Percentiles rank a stretch among this genome's conserved stretches.
phyloP scores from a whole-genome alignment of 1,284 basidiomycete species.

The Somion occarium region DNA sequence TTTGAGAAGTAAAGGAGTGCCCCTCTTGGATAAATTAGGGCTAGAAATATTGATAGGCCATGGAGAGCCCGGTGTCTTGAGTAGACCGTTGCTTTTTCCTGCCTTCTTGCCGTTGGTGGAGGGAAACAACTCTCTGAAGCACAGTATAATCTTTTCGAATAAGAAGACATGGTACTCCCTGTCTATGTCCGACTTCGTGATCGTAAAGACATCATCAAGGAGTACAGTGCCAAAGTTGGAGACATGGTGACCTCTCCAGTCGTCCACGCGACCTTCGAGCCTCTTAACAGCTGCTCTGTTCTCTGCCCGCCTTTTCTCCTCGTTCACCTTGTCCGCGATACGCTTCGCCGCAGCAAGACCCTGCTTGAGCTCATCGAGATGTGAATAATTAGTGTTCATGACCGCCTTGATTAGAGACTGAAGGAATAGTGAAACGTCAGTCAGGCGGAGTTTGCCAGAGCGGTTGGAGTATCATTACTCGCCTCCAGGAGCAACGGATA shows the following conservation, averaged over 20 bases:
- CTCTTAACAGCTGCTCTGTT: constrained; percentile 87
- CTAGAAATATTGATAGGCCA: constrained; percentile 41
- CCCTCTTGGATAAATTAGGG: constrained; percentile 62
- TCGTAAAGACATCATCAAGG: constrained; percentile 92
- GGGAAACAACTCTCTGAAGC: constrained; percentile 84
- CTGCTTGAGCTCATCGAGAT: constrained; percentile 78
- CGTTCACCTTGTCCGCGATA: constrained; percentile 95
- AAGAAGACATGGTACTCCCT: constrained; percentile 98
- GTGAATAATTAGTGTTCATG: constrained; percentile 58
- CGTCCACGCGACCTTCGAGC: constrained; percentile 88
- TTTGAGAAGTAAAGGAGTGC: constrained; percentile 84
- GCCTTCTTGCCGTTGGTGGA: constrained; percentile 53
- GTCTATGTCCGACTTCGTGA: constrained; percentile 95
- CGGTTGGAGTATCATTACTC: constrained; percentile 22
- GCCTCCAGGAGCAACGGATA: constrained; percentile 67
- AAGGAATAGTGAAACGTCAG: constrained; percentile 4
- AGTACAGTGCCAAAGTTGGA: constrained; percentile 91
- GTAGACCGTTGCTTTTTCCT: constrained; percentile 69
- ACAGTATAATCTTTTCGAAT: constrained; percentile 98
- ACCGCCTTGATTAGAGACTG: constrained; percentile 79
- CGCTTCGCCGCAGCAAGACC: constrained; percentile 88
- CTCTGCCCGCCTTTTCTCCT: constrained; percentile 85
- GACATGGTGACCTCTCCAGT: constrained; percentile 99
- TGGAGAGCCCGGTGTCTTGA: constrained; percentile 62
- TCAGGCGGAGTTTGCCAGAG: not conserved